These are phyloP conservation scores for Penicillium sp. DNA, from an alignment of 2,329 filamentous ascomycete species.

Conservation along the genomic window DNA sequence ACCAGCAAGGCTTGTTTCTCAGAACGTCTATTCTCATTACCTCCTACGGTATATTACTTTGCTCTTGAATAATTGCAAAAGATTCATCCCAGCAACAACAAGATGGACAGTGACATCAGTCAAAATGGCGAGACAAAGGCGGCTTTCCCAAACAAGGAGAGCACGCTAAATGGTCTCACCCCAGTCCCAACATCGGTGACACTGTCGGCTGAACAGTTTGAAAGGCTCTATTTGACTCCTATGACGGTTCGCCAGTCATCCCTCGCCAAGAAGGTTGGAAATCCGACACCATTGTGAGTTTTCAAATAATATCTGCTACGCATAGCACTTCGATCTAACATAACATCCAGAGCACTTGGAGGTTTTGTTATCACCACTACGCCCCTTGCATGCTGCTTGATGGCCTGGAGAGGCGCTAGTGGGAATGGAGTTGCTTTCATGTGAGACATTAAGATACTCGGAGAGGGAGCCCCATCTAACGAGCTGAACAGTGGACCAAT, in stretches of 20 bases:
- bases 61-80: background rate
- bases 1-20: background rate
- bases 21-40: background rate
- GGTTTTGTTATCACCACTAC: constrained; percentile 27
- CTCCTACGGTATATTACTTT: background rate
- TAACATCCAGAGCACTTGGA: constrained; percentile 17
- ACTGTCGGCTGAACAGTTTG: constrained; percentile 33
- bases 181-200: constrained; percentile 23
- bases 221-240: constrained; percentile 34
- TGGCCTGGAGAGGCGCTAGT: constrained; percentile 26
- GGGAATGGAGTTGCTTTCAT: constrained; percentile 25
- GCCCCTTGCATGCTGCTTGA: constrained; percentile 24
- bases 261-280: constrained; percentile 29
- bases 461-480: background rate
- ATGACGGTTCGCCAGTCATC: constrained; percentile 30
- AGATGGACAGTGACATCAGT: constrained; percentile 5
- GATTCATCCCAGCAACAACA: background rate
- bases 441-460: constrained; percentile 1
- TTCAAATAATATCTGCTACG: background rate
- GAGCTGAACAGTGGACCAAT: constrained; percentile 42
- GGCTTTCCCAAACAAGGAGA: constrained; percentile 5
- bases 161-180: constrained; percentile 3
- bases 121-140: constrained; percentile 8
- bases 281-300: constrained; percentile 33
- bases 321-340: background rate